These are phyloP conservation scores for Penicillium flavigenum DNA, from an alignment of 495 filamentous ascomycete genomes.

Conservation along the genomic window DNA sequence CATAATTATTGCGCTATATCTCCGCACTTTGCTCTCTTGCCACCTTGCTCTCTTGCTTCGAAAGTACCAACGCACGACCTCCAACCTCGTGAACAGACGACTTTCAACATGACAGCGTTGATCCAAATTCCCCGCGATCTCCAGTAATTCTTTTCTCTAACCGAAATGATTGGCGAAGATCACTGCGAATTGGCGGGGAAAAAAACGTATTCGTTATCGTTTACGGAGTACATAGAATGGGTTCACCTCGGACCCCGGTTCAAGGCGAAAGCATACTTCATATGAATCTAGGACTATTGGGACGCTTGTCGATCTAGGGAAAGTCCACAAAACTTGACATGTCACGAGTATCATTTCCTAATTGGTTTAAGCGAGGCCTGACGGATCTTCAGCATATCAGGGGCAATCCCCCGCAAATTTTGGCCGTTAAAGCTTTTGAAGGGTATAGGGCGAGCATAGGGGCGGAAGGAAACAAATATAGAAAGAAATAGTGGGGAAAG, in stretches of 20 bases:
- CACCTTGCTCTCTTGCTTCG: neutral
- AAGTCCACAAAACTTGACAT: constrained; percentile 15
- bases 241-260: constrained; percentile 3
- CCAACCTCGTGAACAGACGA: neutral
- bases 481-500: too few species aligned
- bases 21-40: neutral
- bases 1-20: neutral
- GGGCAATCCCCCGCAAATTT: constrained; percentile 12
- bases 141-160: neutral
- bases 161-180: neutral
- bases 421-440: too few species aligned
- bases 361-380: constrained; percentile 27
- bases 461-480: too few species aligned
- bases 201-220: constrained; percentile 15
- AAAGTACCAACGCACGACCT: neutral
- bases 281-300: constrained; percentile 12
- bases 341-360: constrained; percentile 24
- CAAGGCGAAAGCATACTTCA: constrained; percentile 12
- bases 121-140: neutral
- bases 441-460: too few species aligned
- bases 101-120: neutral
- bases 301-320: constrained; percentile 5
- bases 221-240: neutral
- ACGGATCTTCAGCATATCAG: constrained; percentile 15
- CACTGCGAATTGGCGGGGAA: neutral